Evolutionary conservation across 2,329 filamentous ascomycete genomes (phyloP).

Genomic region (Gyromitra esculenta): DNA sequence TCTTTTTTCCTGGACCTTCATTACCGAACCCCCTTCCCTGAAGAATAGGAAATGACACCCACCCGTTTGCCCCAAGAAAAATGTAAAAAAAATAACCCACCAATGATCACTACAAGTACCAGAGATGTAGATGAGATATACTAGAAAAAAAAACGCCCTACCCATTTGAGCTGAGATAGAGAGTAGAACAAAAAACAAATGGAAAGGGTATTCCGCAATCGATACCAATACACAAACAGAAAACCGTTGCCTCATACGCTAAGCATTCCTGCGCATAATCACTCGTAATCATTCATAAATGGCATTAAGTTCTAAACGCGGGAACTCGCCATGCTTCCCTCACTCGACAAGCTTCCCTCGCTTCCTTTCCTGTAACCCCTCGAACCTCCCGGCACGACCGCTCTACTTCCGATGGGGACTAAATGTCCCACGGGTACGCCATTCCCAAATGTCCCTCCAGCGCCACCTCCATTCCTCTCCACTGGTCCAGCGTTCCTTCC

Average conservation of each 20-base stretch:
- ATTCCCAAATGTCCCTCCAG: conserved; percentile 51
- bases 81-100: conserved; percentile 12
- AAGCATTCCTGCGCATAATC: conserved; percentile 12
- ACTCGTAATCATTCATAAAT: conserved; percentile 15
- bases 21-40: conserved; percentile 6
- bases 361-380: conserved; percentile 51
- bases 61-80: conserved; percentile 6
- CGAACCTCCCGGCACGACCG: conserved; percentile 35
- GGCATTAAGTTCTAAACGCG: background rate
- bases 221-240: conserved; percentile 12
- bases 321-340: conserved; percentile 51
- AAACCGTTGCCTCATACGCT: conserved; percentile 1
- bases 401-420: conserved; percentile 46
- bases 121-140: conserved; percentile 20
- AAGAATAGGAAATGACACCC: conserved; percentile 21
- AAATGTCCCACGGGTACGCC: conserved; percentile 48
- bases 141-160: background rate
- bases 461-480: conserved; percentile 51
- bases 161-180: background rate
- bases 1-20: background rate
- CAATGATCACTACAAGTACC: conserved; percentile 25
- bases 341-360: conserved; percentile 50
- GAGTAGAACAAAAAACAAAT: conserved; percentile 1
- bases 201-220: conserved; percentile 18
- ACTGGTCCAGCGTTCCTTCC: conserved; percentile 40